phyloP scores from a whole-genome alignment of 1,284 basidiomycete genomes.

The Cerrena zonata region DNA sequence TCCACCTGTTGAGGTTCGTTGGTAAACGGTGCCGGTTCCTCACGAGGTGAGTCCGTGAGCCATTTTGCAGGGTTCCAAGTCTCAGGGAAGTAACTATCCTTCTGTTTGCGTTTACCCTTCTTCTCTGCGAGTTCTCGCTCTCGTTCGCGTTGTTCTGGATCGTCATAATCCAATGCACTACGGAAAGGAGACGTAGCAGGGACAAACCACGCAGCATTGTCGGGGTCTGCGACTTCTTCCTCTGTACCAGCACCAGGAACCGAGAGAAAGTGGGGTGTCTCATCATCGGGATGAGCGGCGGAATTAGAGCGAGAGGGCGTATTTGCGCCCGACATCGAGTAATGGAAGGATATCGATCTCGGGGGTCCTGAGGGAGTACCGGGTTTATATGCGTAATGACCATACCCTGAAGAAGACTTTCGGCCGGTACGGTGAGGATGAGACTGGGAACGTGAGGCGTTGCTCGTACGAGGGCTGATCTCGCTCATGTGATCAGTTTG shows the following conservation, averaged over 20 bases:
- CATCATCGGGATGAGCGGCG: constrained; percentile 17
- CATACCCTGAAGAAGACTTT: constrained; percentile 5
- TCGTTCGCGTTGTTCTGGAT: constrained; percentile 32
- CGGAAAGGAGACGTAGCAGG: constrained; percentile 44
- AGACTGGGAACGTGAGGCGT: not conserved
- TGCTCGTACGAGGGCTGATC: not conserved
- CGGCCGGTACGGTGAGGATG: not conserved
- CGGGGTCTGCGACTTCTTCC: constrained; percentile 21
- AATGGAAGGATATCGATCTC: constrained; percentile 62
- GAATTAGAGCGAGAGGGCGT: constrained; percentile 27
- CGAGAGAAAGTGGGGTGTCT: constrained; percentile 15
- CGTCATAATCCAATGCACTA: constrained; percentile 51
- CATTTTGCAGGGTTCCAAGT: constrained; percentile 48
- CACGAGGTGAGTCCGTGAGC: constrained; percentile 51
- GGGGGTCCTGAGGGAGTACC: constrained; percentile 67
- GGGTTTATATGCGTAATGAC: constrained; percentile 4
- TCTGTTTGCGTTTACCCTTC: constrained; percentile 52
- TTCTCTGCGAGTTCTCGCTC: constrained; percentile 41
- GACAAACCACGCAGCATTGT: constrained; percentile 27
- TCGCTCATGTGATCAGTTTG: not conserved
- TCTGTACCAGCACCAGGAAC: constrained; percentile 7
- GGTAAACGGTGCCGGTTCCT: constrained; percentile 34
- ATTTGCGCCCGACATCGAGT: constrained; percentile 46
- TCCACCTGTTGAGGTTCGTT: constrained; percentile 1
- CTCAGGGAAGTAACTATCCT: constrained; percentile 39